phyloP scores from a whole-genome alignment of 805 yeast species.

The Nakazawaea laoshanensis region DNA sequence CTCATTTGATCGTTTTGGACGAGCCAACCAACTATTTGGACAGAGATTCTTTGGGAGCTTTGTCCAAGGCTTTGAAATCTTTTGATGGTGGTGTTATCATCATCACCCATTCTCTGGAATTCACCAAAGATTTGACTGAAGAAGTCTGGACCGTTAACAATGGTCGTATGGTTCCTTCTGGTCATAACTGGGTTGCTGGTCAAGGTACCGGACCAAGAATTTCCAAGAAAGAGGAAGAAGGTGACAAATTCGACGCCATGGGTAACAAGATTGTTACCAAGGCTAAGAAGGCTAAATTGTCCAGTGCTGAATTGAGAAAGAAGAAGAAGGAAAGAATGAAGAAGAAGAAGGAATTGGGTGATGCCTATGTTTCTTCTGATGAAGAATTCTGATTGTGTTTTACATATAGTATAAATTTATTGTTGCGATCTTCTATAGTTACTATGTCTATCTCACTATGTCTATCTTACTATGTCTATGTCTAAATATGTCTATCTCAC shows the following conservation, averaged over 20 bases:
- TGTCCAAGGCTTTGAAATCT: conserved; percentile 96
- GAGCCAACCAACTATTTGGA: conserved; percentile 99
- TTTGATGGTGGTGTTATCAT: conserved; percentile 99
- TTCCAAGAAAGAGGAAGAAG: conserved; percentile 94
- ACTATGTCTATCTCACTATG: too few relatives aligned
- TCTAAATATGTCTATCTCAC: too few relatives aligned
- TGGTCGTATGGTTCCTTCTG: conserved; percentile 99
- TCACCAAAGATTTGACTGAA: conserved; percentile 98
- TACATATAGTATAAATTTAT: too few relatives aligned
- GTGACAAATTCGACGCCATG: conserved; percentile 99
- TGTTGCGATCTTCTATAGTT: too few relatives aligned
- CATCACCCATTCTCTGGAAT: conserved; percentile 99
- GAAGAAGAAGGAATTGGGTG: conserved; percentile 99
- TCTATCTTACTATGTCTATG: too few relatives aligned
- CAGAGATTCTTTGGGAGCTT: conserved; percentile 99
- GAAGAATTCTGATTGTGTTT: conserved; percentile 82
- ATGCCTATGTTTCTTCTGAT: conserved; percentile 97
- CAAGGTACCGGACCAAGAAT: conserved; percentile 99
- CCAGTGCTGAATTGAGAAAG: conserved; percentile 99
- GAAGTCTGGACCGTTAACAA: conserved; percentile 99
- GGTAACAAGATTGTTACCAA: conserved; percentile 98
- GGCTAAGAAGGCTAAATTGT: conserved; percentile 95
- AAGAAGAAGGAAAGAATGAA: conserved; percentile 99
- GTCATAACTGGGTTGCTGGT: conserved; percentile 99
- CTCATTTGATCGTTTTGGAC: conserved; percentile 98